Conservation (phyloP, 2,329 filamentous ascomycete species). For the Scedosporium minutisporum region DNA sequence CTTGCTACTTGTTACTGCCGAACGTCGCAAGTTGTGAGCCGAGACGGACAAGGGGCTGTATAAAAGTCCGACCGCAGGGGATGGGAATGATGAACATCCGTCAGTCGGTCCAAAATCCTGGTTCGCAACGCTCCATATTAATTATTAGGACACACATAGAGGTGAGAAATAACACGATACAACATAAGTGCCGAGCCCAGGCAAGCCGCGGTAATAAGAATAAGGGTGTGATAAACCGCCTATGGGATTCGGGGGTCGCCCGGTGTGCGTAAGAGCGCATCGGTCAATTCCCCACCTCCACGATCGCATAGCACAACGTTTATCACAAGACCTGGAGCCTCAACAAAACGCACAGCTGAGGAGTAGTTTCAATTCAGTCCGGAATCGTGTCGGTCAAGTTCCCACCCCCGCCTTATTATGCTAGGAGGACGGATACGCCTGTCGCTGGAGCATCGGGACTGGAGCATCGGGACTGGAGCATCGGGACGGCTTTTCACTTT, state of each 20-base stretch:
- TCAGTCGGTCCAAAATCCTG: neutral
- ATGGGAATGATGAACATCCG: neutral
- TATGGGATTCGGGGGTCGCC: neutral
- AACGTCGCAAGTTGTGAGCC: neutral
- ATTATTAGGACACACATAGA: neutral
- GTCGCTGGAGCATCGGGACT: no score
- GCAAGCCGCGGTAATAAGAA: neutral
- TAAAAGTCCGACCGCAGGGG: neutral
- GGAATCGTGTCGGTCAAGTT: neutral
- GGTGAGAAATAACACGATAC: neutral
- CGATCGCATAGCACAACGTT: neutral
- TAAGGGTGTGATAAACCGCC: neutral
- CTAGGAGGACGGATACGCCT: no score
- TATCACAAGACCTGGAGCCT: no score
- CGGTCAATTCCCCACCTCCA: constrained; percentile 14
- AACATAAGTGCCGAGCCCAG: neutral
- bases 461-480: no score
- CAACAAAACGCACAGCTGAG: no score
- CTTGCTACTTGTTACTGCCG: neutral
- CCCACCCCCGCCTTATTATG: neutral
- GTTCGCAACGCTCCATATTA: neutral
- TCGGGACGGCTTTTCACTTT: no score
- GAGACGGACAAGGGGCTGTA: neutral
- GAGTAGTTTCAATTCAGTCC: no score
- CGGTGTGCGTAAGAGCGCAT: neutral